phyloP scores from a whole-genome alignment of 2,329 filamentous ascomycete species.

The Tolypocladium amazonense region DNA sequence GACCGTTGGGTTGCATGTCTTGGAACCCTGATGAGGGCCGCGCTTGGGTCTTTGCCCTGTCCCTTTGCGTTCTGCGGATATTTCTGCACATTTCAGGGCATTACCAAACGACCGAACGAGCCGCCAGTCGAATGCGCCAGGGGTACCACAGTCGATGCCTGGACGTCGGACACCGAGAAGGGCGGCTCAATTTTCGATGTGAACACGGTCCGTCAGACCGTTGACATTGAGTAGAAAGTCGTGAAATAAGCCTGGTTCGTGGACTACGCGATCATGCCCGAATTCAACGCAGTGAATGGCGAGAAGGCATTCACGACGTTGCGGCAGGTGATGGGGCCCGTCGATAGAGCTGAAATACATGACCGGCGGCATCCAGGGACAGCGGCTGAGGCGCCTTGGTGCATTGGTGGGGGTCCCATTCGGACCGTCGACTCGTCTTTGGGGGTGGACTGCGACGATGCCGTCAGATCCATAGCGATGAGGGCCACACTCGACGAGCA shows the following conservation, averaged over 20 bases:
- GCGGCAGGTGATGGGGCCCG: no score
- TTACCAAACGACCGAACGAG: background rate
- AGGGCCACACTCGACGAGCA: background rate
- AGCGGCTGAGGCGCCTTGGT: background rate
- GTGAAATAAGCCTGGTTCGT: background rate
- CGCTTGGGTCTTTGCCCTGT: background rate
- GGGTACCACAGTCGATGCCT: background rate
- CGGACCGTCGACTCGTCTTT: background rate
- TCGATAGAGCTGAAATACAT: no score
- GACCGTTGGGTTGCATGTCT: background rate
- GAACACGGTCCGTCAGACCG: no score
- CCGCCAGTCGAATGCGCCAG: background rate
- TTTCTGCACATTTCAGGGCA: background rate
- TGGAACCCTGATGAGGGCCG: background rate
- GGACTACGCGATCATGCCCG: background rate
- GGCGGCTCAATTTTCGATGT: background rate
- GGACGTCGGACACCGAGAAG: background rate
- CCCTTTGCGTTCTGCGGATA: background rate
- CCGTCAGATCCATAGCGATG: background rate
- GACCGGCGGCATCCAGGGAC: background rate
- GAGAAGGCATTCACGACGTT: background rate
- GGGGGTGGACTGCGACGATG: background rate
- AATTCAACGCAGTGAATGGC: background rate
- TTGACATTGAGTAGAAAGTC: background rate
- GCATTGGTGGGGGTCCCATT: background rate